phyloP scores from a whole-genome alignment of 2,329 filamentous ascomycete species.

The Venturia effusa region DNA sequence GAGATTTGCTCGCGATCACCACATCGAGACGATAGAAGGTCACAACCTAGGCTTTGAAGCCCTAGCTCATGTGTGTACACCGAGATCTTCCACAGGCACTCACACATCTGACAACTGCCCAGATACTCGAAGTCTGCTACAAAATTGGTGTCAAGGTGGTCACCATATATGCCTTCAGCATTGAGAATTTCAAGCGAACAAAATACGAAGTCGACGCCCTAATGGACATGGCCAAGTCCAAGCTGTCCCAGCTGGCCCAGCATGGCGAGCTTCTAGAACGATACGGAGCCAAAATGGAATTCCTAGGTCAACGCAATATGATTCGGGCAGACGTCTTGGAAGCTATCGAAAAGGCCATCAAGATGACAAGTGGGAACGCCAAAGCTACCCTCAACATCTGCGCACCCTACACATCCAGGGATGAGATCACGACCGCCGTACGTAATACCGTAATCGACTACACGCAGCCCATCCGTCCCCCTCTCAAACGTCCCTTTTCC shows the following conservation, averaged over 20 bases:
- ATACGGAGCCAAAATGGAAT: conserved; percentile 78
- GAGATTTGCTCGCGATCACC: conserved; percentile 77
- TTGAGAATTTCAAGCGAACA: conserved; percentile 96
- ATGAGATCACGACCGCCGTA: conserved; percentile 88
- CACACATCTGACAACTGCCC: neutral
- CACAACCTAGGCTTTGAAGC: conserved; percentile 95
- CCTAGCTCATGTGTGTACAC: conserved; percentile 57
- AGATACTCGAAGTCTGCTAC: conserved; percentile 95
- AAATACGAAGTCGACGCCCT: conserved; percentile 93
- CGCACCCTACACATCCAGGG: conserved; percentile 92
- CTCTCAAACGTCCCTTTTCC: conserved; percentile 60
- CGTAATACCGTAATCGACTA: conserved; percentile 81
- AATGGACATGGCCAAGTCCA: conserved; percentile 96
- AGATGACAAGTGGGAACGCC: conserved; percentile 78
- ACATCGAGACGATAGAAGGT: conserved; percentile 93
- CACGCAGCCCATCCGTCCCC: conserved; percentile 55
- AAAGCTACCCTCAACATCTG: conserved; percentile 78
- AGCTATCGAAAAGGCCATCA: conserved; percentile 75
- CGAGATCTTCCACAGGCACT: neutral
- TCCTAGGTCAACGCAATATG: conserved; percentile 75
- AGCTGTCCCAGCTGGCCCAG: conserved; percentile 80
- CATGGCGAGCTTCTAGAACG: conserved; percentile 88
- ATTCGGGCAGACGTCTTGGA: conserved; percentile 80
- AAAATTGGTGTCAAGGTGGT: conserved; percentile 94
- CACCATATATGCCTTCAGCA: conserved; percentile 96